These are phyloP conservation scores for Cenchrus americanus DNA, from an alignment of 176 grass and related monocot species.

Conservation along the genomic window DNA sequence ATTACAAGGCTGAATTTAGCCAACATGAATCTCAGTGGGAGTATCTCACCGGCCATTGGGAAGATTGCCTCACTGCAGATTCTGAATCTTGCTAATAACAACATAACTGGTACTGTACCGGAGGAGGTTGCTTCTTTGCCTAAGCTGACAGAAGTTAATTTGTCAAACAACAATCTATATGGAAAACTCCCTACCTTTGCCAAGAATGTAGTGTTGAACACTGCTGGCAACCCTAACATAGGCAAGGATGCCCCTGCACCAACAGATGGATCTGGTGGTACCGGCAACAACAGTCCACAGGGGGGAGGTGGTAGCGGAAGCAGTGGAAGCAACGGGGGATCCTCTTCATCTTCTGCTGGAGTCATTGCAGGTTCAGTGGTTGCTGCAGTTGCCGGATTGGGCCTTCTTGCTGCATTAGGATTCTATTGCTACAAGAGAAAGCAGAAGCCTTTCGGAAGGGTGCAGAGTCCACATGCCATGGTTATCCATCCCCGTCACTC, in stretches of 20 bases:
- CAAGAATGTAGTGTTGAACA: slow-evolving; percentile 48
- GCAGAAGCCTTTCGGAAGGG: slow-evolving; percentile 67
- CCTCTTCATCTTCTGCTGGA: slow-evolving; percentile 47
- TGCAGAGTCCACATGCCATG: slow-evolving; percentile 79
- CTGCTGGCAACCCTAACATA: slow-evolving; percentile 61
- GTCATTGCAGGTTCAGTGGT: slow-evolving; percentile 69
- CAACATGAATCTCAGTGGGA: slow-evolving; percentile 51
- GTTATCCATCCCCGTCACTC: slow-evolving; percentile 83
- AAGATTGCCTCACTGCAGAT: slow-evolving; percentile 52
- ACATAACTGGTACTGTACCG: slow-evolving; percentile 69
- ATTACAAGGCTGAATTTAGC: slow-evolving; percentile 54
- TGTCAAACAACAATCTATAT: slow-evolving; percentile 76
- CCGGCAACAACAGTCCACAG: neutral
- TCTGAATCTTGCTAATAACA: slow-evolving; percentile 66
- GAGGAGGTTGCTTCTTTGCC: slow-evolving; percentile 56
- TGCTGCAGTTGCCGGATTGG: slow-evolving; percentile 53
- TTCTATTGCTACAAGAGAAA: slow-evolving; percentile 87
- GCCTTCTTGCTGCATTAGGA: slow-evolving; percentile 59
- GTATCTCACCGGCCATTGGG: slow-evolving; percentile 67
- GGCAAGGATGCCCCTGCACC: slow-evolving; percentile 58
- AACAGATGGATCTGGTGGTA: slow-evolving; percentile 34
- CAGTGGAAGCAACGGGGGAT: slow-evolving; percentile 21
- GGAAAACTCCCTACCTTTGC: slow-evolving; percentile 68
- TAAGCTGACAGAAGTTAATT: slow-evolving; percentile 49
- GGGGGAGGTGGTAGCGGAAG: neutral